Evolutionary conservation across 805 yeast species (phyloP).

Genomic region (Candida caryicola): DNA sequence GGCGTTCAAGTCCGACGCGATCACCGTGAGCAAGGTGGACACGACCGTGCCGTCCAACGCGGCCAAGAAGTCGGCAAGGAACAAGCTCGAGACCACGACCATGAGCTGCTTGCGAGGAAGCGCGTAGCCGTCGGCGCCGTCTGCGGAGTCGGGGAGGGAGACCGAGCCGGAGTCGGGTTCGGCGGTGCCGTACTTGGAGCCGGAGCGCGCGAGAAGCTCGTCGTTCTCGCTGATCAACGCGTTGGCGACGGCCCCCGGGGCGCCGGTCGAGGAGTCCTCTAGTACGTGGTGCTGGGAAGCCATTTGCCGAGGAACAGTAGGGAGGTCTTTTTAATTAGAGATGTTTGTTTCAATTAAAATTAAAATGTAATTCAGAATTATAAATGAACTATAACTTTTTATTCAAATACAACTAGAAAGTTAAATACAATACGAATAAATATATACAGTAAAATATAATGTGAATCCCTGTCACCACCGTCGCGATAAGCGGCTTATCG

Average conservation of each 20-base stretch:
- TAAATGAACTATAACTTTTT: too few relatives aligned
- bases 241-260: conserved; percentile 34
- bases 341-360: too few relatives aligned
- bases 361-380: too few relatives aligned
- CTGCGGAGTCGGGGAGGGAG: too few relatives aligned
- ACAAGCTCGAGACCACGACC: conserved; percentile 30
- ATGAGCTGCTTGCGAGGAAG: conserved; percentile 30
- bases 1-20: conserved; percentile 67
- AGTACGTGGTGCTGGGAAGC: conserved; percentile 17
- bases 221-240: conserved; percentile 37
- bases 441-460: too few relatives aligned
- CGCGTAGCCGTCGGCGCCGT: conserved; percentile 23
- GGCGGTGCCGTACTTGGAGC: conserved; percentile 15
- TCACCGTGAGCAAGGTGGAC: conserved; percentile 60
- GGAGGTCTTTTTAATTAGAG: too few relatives aligned
- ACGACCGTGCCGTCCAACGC: conserved; percentile 67
- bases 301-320: too few relatives aligned
- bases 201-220: conserved; percentile 12
- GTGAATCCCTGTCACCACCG: too few relatives aligned
- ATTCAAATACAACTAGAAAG: too few relatives aligned
- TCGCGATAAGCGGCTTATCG: too few relatives aligned
- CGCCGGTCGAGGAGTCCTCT: conserved; percentile 30
- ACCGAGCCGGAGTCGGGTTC: conserved; percentile 10
- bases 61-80: conserved; percentile 50
- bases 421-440: too few relatives aligned